Base-by-base conservation (phyloP, 306 rosid species). In the Canavalia ensiformis region DNA sequence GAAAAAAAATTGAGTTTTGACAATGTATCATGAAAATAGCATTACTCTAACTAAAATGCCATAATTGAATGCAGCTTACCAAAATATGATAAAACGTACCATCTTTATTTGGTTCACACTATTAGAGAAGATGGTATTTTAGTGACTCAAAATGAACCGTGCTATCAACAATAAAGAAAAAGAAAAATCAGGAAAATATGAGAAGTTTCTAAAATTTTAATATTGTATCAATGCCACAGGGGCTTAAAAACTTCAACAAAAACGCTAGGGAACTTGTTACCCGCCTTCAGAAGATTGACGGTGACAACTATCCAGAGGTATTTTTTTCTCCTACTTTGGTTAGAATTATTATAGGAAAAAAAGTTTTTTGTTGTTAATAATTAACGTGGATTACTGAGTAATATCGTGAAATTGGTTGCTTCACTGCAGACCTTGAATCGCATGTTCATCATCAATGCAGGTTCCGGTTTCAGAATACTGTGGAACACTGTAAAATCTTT, bases 371-470 rank as follows among this genome's bases (percentile, higher is more conserved):
- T 59, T 67, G 55, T 78, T 62, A 62, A 41, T 47, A 35, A 33
- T 13, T 82, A 28, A 49, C 2, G 18, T 54, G 66, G 71, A 82
- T 70, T 51, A n/a, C 8, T 76, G 35, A 74, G 83, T 75, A 80
- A 76, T 78, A 76, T 82, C 82, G 66, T 47, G 82, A 63, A 69
- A 83, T 75, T 83, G 75, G 77, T 86, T 62, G 78, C 77, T 84
- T 44, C 77, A 60, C 82, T 86, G 90, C 95, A 93, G 99, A 93
- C 93, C 86, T 89, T 93, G 94, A 91, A 88, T 80, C 96, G 96
- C 73, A 93, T 95, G 99, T 93, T 93, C 91, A 95, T 95, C 89
- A 93, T 95, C 90, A 95, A 95, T 81, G 99, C 96, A 72, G 99
- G 98, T 84, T 88, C 98, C 51, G 98, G 99, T 56, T 95, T 95